Percentiles rank a stretch among this genome's conserved stretches.
These are phyloP conservation scores for Naganishia sp. DNA, from an alignment of 1,284 basidiomycete genomes.

Conservation along the genomic window DNA sequence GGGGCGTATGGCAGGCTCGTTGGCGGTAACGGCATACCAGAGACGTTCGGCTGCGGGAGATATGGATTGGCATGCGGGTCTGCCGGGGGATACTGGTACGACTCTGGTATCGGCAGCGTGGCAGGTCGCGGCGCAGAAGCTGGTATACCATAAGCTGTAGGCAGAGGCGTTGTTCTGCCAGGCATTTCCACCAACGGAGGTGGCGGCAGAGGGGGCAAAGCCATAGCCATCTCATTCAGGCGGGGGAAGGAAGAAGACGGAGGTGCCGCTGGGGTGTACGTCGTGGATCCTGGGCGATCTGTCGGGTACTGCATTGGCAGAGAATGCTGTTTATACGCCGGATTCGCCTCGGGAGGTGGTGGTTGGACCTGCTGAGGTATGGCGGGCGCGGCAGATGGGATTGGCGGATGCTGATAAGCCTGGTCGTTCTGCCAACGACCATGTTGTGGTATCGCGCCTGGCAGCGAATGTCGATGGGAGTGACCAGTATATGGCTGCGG, in stretches of 20 bases:
- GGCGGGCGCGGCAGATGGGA: neutral
- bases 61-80: neutral
- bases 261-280: slow-evolving; percentile 19
- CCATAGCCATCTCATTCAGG: slow-evolving; percentile 10
- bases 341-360: slow-evolving; percentile 2
- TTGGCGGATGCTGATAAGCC: neutral
- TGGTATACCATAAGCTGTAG: neutral
- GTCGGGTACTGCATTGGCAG: neutral
- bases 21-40: neutral
- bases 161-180: neutral
- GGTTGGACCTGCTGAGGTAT: neutral
- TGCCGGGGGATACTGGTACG: slow-evolving; percentile 10
- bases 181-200: slow-evolving; percentile 17
- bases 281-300: neutral
- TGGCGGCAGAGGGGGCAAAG: slow-evolving; percentile 17
- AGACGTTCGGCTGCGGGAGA: slow-evolving; percentile 1
- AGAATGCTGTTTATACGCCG: neutral
- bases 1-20: neutral
- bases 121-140: neutral
- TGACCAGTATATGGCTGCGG: slow-evolving; percentile 8
- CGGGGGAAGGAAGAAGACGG: slow-evolving; percentile 32
- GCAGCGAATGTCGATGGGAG: slow-evolving; percentile 24
- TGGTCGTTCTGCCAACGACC: slow-evolving; percentile 24
- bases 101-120: neutral
- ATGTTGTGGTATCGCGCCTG: slow-evolving; percentile 29